Conservation (phyloP, 768 basidiomycete genomes). For the Cytidiella melzeri region DNA sequence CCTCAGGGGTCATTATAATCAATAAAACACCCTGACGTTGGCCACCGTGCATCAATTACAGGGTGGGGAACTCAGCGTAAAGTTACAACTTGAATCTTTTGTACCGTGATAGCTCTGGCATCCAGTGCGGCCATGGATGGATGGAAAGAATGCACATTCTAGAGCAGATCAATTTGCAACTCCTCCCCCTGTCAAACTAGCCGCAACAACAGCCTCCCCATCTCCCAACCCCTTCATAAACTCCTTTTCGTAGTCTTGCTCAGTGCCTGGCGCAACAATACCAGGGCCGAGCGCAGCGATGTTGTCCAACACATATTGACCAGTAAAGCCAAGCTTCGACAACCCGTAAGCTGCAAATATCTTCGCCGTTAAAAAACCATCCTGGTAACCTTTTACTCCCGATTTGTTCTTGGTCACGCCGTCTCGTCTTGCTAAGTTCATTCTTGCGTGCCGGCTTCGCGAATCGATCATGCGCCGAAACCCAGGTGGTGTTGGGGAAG, state of each 20-base stretch:
- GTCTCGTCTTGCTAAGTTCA: neutral
- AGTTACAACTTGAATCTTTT: too few relatives aligned
- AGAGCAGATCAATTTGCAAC: too few relatives aligned
- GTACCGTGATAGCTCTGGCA: too few relatives aligned
- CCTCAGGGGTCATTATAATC: too few relatives aligned
- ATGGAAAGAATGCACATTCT: too few relatives aligned
- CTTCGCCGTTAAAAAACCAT: constrained; percentile 52
- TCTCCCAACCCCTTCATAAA: constrained; percentile 46
- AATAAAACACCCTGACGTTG: too few relatives aligned
- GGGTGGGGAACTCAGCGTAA: too few relatives aligned
- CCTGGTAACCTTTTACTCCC: constrained; percentile 41
- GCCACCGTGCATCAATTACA: too few relatives aligned
- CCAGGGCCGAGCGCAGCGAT: constrained; percentile 29
- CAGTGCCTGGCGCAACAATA: constrained; percentile 32
- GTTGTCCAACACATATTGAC: constrained; percentile 53
- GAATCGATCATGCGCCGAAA: neutral
- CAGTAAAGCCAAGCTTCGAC: constrained; percentile 53
- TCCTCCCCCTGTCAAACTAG: too few relatives aligned
- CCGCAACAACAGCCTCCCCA: constrained; percentile 28
- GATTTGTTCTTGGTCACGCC: neutral
- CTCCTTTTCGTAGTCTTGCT: constrained; percentile 37
- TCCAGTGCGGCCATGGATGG: too few relatives aligned
- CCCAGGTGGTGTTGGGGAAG: neutral
- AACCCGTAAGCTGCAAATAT: constrained; percentile 44
- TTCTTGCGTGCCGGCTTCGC: neutral